Conservation (phyloP, 768 basidiomycete species). For the Russula dissimulans region DNA sequence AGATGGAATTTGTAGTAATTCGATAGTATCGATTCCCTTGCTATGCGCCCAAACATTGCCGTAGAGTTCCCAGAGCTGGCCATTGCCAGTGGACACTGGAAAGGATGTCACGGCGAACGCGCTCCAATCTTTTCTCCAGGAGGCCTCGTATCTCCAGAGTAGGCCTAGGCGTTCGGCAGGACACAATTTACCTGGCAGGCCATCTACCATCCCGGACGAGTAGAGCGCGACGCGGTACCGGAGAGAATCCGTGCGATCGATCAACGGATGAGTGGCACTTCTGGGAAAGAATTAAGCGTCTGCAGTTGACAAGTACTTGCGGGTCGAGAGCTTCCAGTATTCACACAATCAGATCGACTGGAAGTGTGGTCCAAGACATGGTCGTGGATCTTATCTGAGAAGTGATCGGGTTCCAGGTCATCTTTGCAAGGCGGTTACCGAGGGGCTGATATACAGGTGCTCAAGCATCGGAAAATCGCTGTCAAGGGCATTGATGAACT, state of each 20-base stretch:
- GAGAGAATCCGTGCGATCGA: slow-evolving; percentile 6
- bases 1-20: slow-evolving; percentile 15
- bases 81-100: neutral
- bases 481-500: neutral
- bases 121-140: slow-evolving; percentile 16
- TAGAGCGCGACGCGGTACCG: slow-evolving; percentile 12
- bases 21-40: neutral
- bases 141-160: slow-evolving; percentile 1
- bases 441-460: neutral
- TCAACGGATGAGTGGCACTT: neutral
- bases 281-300: neutral
- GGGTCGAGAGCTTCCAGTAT: slow-evolving; percentile 4
- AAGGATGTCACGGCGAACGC: neutral
- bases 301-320: neutral
- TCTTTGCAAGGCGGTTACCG: neutral
- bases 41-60: slow-evolving; percentile 16
- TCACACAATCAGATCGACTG: slow-evolving; percentile 1
- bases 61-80: slow-evolving; percentile 18
- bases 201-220: slow-evolving; percentile 11
- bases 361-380: neutral
- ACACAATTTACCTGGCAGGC: neutral
- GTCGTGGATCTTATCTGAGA: slow-evolving; percentile 6
- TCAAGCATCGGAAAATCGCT: neutral
- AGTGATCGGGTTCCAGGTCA: slow-evolving; percentile 14
- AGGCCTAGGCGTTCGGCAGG: slow-evolving; percentile 1